Conservation (phyloP, 306 rosid genomes). For the Vigna unguiculata region DNA sequence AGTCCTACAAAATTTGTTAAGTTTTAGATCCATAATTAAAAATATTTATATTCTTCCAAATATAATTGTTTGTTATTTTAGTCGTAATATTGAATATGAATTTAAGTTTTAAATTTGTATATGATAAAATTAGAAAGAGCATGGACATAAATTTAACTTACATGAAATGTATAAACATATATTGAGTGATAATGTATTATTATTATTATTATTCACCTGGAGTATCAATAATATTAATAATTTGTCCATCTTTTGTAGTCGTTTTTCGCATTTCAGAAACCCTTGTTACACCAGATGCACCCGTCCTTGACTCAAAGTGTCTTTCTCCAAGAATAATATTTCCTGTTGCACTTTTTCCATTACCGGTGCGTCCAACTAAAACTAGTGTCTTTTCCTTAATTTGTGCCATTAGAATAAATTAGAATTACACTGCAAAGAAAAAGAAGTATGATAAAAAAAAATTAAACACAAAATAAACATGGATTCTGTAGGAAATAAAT, state of each 20-base stretch:
- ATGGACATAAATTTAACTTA: neutral
- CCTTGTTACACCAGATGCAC: conserved; percentile 62
- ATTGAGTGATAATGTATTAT: neutral
- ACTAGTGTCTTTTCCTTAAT: conserved; percentile 61
- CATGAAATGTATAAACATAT: neutral
- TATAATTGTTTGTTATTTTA: neutral
- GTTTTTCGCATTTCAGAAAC: conserved; percentile 54
- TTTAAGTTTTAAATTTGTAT: too few species aligned
- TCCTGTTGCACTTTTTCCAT: conserved; percentile 91
- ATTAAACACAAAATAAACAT: neutral
- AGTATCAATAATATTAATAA: conserved; percentile 81
- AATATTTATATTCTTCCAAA: neutral
- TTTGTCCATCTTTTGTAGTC: conserved; percentile 58
- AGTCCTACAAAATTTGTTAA: neutral
- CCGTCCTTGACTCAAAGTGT: conserved; percentile 64
- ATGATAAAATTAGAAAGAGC: too few species aligned
- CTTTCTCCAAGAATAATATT: conserved; percentile 73
- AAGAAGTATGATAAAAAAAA: neutral
- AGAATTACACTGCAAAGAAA: neutral
- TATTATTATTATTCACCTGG: conserved; percentile 60
- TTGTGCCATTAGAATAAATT: neutral
- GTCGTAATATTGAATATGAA: too few species aligned
- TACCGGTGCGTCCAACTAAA: conserved; percentile 86
- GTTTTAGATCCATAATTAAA: neutral
- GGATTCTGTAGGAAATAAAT: neutral